phyloP scores from a whole-genome alignment of 2,329 filamentous ascomycete species.

The Pseudocercospora fijiensis region DNA sequence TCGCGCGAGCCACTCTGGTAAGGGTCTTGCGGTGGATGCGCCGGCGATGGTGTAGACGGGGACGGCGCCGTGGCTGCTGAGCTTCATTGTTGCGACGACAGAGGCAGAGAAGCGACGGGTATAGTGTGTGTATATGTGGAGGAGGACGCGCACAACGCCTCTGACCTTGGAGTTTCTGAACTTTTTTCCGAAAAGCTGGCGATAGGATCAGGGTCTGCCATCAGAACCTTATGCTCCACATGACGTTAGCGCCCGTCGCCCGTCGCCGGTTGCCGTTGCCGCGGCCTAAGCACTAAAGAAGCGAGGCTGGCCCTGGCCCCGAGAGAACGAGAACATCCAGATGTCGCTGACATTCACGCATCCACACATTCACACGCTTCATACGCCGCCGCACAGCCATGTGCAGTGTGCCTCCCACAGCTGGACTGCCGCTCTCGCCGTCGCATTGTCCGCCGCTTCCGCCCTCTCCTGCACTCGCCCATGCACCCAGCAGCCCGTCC shows the following conservation, averaged over 20 bases:
- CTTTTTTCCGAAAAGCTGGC: not conserved
- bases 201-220: not conserved
- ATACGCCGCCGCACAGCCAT: not conserved
- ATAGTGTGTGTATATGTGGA: too few relatives aligned
- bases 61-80: slow-evolving; percentile 77
- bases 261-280: not conserved
- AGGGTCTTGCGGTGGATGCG: slow-evolving; percentile 77
- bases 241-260: too few relatives aligned
- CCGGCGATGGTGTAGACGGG: slow-evolving; percentile 95
- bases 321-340: not conserved
- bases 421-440: not conserved
- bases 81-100: slow-evolving; percentile 61
- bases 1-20: slow-evolving; percentile 93
- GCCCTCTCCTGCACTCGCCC: not conserved
- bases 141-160: too few relatives aligned
- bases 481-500: slow-evolving; percentile 11
- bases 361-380: too few relatives aligned
- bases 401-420: not conserved
- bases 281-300: too few relatives aligned
- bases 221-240: too few relatives aligned
- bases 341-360: not conserved
- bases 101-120: too few relatives aligned
- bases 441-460: not conserved
- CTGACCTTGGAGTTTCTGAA: not conserved
- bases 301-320: not conserved